Evolutionary conservation across 192 early-diverging fungal genomes (phyloP).

Genomic region (Coemansia umbellata): DNA sequence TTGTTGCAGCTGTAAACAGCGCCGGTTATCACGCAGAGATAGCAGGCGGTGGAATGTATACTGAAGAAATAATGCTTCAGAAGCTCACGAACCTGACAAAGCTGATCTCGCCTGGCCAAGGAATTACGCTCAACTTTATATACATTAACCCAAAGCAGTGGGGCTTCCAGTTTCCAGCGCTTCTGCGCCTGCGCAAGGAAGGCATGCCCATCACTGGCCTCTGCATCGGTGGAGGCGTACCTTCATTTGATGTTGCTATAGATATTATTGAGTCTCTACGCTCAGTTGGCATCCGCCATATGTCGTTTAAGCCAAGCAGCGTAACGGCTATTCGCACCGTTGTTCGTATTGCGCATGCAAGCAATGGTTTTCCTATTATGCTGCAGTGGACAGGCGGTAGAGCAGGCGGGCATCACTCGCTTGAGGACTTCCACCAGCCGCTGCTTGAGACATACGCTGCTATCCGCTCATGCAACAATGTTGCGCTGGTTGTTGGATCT

Average conservation of each 20-base stretch:
- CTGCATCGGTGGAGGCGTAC: slow-evolving; percentile 83
- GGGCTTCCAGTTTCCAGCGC: slow-evolving; percentile 71
- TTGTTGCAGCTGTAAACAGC: slow-evolving; percentile 81
- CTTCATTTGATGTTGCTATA: slow-evolving; percentile 74
- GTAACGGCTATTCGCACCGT: slow-evolving; percentile 72
- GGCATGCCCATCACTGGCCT: slow-evolving; percentile 86
- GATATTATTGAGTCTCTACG: slow-evolving; percentile 74
- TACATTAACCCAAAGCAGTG: slow-evolving; percentile 85
- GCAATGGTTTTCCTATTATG: slow-evolving; percentile 82
- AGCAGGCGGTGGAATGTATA: slow-evolving; percentile 85
- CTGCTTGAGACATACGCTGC: slow-evolving; percentile 68
- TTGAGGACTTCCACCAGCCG: slow-evolving; percentile 85
- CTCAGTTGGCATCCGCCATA: slow-evolving; percentile 68
- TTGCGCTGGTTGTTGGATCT: slow-evolving; percentile 81
- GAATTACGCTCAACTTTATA: slow-evolving; percentile 81
- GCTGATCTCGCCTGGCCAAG: slow-evolving; percentile 69
- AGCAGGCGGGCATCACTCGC: slow-evolving; percentile 89
- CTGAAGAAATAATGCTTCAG: slow-evolving; percentile 61
- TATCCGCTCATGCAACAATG: slow-evolving; percentile 73
- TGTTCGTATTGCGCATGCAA: slow-evolving; percentile 75
- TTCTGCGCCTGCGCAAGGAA: slow-evolving; percentile 71
- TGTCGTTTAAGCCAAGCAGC: slow-evolving; percentile 77
- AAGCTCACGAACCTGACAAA: slow-evolving; percentile 73
- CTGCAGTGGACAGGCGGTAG: slow-evolving; percentile 93
- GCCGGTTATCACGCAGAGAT: slow-evolving; percentile 88